Conservation (phyloP, 352 stramenopile genomes). For the Halophytophthora polymorphica region DNA sequence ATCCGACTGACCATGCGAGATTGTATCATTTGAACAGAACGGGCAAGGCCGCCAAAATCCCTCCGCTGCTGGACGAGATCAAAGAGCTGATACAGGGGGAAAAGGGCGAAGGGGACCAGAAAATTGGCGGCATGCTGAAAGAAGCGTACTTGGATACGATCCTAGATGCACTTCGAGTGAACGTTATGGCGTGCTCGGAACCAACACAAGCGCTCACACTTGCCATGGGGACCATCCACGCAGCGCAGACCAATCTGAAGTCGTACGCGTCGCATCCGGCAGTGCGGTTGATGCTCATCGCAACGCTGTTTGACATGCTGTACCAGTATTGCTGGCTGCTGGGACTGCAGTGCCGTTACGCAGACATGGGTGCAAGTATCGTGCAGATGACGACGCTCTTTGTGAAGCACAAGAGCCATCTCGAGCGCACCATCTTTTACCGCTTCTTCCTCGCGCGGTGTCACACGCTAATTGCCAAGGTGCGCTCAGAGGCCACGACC, state of each 20-base stretch:
- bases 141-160: constrained; percentile 52
- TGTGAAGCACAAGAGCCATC: constrained; percentile 33
- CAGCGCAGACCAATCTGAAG: constrained; percentile 48
- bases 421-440: constrained; percentile 48
- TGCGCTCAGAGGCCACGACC: no score
- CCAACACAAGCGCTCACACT: constrained; percentile 42
- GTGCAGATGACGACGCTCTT: constrained; percentile 63
- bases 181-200: constrained; percentile 36
- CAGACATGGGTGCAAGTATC: constrained; percentile 59
- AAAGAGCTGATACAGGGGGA: constrained; percentile 16
- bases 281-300: constrained; percentile 48
- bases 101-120: constrained; percentile 6
- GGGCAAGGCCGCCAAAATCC: constrained; percentile 43
- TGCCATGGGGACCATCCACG: constrained; percentile 49
- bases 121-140: constrained; percentile 13
- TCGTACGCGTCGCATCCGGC: constrained; percentile 29
- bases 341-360: constrained; percentile 55
- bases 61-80: constrained; percentile 39
- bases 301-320: constrained; percentile 67
- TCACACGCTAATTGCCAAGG: constrained; percentile 67
- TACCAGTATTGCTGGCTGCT: constrained; percentile 60
- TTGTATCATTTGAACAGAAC: constrained; percentile 20
- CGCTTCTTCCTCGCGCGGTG: constrained; percentile 50
- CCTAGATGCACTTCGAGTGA: constrained; percentile 45
- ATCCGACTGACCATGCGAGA: neutral